Evolutionary conservation across 306 rosid species (phyloP).

Genomic region (Pyrus betulifolia): DNA sequence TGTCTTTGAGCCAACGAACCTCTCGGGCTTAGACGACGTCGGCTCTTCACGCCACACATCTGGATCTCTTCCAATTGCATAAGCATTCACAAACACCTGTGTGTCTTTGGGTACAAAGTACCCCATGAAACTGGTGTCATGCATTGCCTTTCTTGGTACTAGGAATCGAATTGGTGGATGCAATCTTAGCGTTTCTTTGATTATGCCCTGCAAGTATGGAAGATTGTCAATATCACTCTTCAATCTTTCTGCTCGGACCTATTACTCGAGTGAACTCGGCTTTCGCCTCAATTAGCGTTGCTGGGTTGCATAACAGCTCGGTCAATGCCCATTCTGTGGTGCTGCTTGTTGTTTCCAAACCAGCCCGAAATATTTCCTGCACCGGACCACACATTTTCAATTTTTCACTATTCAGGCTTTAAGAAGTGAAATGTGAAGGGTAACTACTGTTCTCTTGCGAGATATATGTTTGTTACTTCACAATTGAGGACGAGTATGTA

Average conservation of each 20-base stretch:
- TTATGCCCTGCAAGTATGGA: slow-evolving; percentile 25
- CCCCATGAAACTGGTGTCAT: slow-evolving; percentile 41
- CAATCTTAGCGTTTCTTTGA: slow-evolving; percentile 41
- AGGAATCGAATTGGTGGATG: slow-evolving; percentile 48
- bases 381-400: neutral
- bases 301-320: slow-evolving; percentile 33
- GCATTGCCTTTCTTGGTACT: slow-evolving; percentile 28
- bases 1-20: slow-evolving; percentile 17
- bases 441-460: neutral
- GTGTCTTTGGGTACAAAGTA: slow-evolving; percentile 35
- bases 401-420: neutral
- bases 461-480: neutral
- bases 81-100: slow-evolving; percentile 42
- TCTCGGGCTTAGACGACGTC: slow-evolving; percentile 28
- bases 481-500: neutral
- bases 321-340: slow-evolving; percentile 49
- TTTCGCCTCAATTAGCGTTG: slow-evolving; percentile 19
- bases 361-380: slow-evolving; percentile 50
- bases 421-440: neutral
- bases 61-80: slow-evolving; percentile 58
- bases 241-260: slow-evolving; percentile 20
- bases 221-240: slow-evolving; percentile 49
- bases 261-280: slow-evolving; percentile 28
- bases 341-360: slow-evolving; percentile 52
- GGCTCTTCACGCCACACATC: slow-evolving; percentile 39